Percentiles rank a stretch among this genome's conserved stretches.
Evolutionary conservation across 106 monocot species (phyloP).

Genomic region (Dendrobium huoshanense): DNA sequence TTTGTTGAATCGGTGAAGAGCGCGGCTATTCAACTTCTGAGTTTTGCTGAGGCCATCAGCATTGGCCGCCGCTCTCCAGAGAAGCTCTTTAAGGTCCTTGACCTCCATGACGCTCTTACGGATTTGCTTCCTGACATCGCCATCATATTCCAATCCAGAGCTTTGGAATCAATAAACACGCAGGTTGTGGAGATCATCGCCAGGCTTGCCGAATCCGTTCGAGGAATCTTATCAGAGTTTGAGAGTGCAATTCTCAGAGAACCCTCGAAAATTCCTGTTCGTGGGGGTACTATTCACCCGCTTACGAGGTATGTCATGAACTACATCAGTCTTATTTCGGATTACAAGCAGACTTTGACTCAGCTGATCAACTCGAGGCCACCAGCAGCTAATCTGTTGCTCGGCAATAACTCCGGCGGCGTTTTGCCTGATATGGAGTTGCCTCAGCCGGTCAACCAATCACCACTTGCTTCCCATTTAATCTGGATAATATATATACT

Average conservation of each 20-base stretch:
- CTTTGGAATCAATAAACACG: constrained; percentile 39
- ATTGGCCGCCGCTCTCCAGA: constrained; percentile 67
- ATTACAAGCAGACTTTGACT: constrained; percentile 62
- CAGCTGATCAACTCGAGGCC: constrained; percentile 64
- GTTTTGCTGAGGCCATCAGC: constrained; percentile 66
- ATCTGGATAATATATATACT: constrained; percentile 75
- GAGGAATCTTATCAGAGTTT: constrained; percentile 90
- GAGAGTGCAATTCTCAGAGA: constrained; percentile 78
- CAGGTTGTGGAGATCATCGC: constrained; percentile 61
- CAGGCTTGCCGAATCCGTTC: constrained; percentile 62
- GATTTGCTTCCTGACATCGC: constrained; percentile 54
- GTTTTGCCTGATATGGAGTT: constrained; percentile 29
- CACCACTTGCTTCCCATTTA: constrained; percentile 52
- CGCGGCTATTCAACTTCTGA: constrained; percentile 47
- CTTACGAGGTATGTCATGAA: constrained; percentile 97
- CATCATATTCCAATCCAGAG: constrained; percentile 30
- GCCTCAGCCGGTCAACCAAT: constrained; percentile 41
- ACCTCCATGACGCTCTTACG: constrained; percentile 53
- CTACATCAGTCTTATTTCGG: constrained; percentile 67
- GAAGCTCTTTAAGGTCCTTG: constrained; percentile 73
- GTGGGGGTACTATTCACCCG: constrained; percentile 86
- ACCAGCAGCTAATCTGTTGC: constrained; percentile 6
- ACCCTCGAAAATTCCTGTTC: constrained; percentile 53
- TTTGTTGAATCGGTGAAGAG: constrained; percentile 52
- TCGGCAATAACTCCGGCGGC: constrained; percentile 9